Evolutionary conservation across 2,329 filamentous ascomycete genomes (phyloP).

Genomic region (Colletotrichum liaoningense): DNA sequence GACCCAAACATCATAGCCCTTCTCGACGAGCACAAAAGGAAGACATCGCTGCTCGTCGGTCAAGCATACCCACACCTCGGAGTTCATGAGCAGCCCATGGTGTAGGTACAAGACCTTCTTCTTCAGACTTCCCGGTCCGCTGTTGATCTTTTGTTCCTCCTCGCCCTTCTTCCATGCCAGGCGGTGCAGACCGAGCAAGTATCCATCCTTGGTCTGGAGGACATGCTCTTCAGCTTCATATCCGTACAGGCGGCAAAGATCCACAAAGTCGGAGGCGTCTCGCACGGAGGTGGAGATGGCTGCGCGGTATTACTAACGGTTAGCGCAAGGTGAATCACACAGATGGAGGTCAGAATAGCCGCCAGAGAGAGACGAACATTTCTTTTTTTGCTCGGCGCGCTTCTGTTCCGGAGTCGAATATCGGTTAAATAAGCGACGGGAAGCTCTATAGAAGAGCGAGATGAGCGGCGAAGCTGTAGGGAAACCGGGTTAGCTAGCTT

Average conservation of each 20-base stretch:
- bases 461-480: constrained; percentile 80
- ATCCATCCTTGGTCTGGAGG: constrained; percentile 93
- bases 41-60: constrained; percentile 88
- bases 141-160: constrained; percentile 82
- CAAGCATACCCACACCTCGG: constrained; percentile 96
- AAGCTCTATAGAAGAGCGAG: constrained; percentile 83
- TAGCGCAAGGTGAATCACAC: constrained; percentile 58
- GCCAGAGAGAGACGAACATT: constrained; percentile 56
- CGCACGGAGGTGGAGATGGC: constrained; percentile 81
- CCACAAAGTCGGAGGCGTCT: constrained; percentile 90
- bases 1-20: constrained; percentile 96
- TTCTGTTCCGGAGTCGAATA: constrained; percentile 78
- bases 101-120: constrained; percentile 95
- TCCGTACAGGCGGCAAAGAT: constrained; percentile 91
- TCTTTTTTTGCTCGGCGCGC: constrained; percentile 75
- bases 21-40: constrained; percentile 88
- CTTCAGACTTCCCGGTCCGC: constrained; percentile 71
- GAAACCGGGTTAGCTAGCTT: constrained; percentile 35
- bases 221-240: constrained; percentile 97
- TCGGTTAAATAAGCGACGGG: constrained; percentile 83
- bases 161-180: constrained; percentile 86
- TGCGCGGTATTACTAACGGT: constrained; percentile 61
- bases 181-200: constrained; percentile 89
- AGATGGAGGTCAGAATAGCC: background rate
- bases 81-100: constrained; percentile 98